Conservation (phyloP, 2,329 filamentous ascomycete genomes). For the Coniochaeta hoffmannii region DNA sequence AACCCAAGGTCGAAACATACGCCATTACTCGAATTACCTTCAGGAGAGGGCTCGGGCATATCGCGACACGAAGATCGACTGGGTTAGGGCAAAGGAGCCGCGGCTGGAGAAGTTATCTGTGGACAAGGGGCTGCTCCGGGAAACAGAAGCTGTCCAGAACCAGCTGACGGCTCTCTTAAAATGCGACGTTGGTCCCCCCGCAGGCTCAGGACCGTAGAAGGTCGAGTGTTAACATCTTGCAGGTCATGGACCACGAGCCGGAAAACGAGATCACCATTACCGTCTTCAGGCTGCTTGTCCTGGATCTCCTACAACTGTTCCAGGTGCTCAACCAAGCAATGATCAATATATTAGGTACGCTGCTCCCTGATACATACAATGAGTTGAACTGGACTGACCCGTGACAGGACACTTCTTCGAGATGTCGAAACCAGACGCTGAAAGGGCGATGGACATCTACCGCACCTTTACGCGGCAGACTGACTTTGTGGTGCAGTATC, state of each 20-base stretch:
- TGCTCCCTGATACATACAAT: too few species aligned
- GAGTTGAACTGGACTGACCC: constrained; percentile 10
- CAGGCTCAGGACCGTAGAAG: neutral
- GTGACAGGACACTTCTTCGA: constrained; percentile 87
- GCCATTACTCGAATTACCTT: constrained; percentile 84
- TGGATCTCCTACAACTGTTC: constrained; percentile 85
- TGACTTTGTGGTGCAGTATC: constrained; percentile 83
- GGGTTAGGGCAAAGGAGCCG: constrained; percentile 75
- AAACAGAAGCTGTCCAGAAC: constrained; percentile 84
- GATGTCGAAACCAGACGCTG: constrained; percentile 90
- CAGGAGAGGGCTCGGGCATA: constrained; percentile 75
- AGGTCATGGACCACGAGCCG: constrained; percentile 76
- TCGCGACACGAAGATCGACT: constrained; percentile 79
- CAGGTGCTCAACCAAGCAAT: constrained; percentile 94
- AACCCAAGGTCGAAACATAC: constrained; percentile 90
- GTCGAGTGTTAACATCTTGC: constrained; percentile 3
- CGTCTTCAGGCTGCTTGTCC: constrained; percentile 82
- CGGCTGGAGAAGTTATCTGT: constrained; percentile 79
- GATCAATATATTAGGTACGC: constrained; percentile 87
- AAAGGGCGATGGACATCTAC: constrained; percentile 86
- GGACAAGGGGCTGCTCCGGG: constrained; percentile 84
- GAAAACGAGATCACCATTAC: constrained; percentile 97
- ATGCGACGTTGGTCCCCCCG: constrained; percentile 66
- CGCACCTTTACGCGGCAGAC: constrained; percentile 88
- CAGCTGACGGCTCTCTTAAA: constrained; percentile 80